Conservation (phyloP, 805 yeast genomes). For the Ogataea zsoltii region DNA sequence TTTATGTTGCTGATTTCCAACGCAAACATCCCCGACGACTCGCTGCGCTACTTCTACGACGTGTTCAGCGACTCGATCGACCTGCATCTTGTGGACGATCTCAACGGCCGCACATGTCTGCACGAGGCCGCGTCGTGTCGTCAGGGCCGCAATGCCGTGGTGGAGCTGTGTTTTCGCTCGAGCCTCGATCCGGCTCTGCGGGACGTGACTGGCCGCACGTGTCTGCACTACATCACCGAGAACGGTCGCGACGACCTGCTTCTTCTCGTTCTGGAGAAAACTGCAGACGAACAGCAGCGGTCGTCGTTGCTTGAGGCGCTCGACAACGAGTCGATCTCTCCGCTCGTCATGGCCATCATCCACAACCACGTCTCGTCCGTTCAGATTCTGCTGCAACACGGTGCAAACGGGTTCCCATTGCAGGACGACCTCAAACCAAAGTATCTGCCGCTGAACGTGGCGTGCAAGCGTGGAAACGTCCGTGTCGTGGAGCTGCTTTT, state of each 20-base stretch:
- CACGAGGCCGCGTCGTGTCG: constrained; percentile 59
- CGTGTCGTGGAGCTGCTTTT: constrained; percentile 67
- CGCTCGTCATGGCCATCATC: constrained; percentile 76
- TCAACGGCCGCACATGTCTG: constrained; percentile 69
- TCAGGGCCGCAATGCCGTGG: constrained; percentile 27
- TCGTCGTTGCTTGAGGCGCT: constrained; percentile 45
- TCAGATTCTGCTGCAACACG: constrained; percentile 48
- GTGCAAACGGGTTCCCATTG: constrained; percentile 48
- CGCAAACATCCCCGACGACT: constrained; percentile 63
- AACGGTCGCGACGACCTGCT: constrained; percentile 49
- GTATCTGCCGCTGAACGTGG: constrained; percentile 78
- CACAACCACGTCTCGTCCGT: constrained; percentile 60
- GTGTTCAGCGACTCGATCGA: constrained; percentile 58
- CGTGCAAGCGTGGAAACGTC: constrained; percentile 82
- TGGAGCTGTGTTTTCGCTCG: constrained; percentile 28
- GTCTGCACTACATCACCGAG: constrained; percentile 85
- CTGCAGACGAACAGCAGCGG: constrained; percentile 28
- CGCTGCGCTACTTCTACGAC: constrained; percentile 49
- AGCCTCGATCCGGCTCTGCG: constrained; percentile 36
- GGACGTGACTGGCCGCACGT: constrained; percentile 75
- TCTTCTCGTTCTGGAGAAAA: constrained; percentile 34
- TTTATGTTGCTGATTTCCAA: constrained; percentile 69
- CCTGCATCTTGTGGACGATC: constrained; percentile 65
- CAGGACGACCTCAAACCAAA: constrained; percentile 56
- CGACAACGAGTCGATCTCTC: constrained; percentile 79